Base-by-base conservation (phyloP, 2,329 filamentous ascomycete species). In the Fusarium tupiense region DNA sequence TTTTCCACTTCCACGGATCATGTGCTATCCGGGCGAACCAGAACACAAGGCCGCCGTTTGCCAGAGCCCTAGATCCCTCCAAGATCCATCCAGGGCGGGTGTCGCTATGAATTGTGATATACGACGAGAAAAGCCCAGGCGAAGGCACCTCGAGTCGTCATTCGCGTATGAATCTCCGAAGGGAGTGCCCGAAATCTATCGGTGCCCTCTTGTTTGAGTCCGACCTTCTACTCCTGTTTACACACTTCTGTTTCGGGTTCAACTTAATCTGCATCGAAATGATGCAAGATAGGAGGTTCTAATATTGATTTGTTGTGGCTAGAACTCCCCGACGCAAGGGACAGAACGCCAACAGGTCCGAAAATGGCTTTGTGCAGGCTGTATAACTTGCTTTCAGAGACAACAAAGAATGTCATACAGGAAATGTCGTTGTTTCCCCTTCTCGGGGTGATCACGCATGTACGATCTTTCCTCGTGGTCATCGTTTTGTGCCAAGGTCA, bases 101-200 rank as follows among this genome's bases (percentile, higher is more conserved):
- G 71, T 54, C 57, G 47, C 38, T 61, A 54, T 58, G 31, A 68
- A 75, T 77, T 77, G 54, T 77, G 76, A 77, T 58, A 77, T 77
- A 40, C 71, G 75, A 75, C 60, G 44, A 63, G 57, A 61, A 31
- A 73, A 63, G 49, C 49, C 64, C 47, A 60, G 59, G 40, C 31
- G 35, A 52, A 61, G 50, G 44, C 57, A 35, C 20, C 38, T 29
- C 24, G 35, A 63, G 50, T 66, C 59, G 49, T 40, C n/a, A 41
- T 56, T 40, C 41, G 50, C 35, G 47, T 54, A 26, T 35, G 49
- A 31, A 44, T 47, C 50, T 50, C 58, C 49, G 38, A 64, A 73
- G 66, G 63, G 73, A 77, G 75, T 74, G 75, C 43, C 76, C 72
- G 76, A 77, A 74, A 76, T 62, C 40, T 41, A 40, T 76, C 74